phyloP scores from a whole-genome alignment of 176 grass and related monocot species.

The Pharus latifolius region DNA sequence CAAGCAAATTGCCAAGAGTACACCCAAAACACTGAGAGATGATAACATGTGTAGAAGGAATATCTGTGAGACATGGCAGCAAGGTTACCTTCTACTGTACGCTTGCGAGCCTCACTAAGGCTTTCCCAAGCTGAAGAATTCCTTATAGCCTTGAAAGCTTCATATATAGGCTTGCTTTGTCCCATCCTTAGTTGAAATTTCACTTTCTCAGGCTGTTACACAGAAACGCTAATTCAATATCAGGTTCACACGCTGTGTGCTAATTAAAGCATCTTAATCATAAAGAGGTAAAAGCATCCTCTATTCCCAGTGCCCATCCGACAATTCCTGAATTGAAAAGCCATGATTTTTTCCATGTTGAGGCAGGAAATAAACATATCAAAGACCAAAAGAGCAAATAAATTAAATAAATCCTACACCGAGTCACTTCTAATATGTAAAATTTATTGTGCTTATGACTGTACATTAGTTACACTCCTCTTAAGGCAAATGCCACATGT shows the following conservation, averaged over 20 bases:
- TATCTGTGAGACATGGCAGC: background rate
- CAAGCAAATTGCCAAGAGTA: background rate
- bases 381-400: too few relatives aligned
- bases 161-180: conserved; percentile 85
- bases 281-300: background rate
- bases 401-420: too few relatives aligned
- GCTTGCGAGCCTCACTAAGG: conserved; percentile 71
- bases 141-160: conserved; percentile 77
- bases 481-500: too few relatives aligned
- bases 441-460: too few relatives aligned
- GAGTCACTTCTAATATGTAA: too few relatives aligned
- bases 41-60: background rate
- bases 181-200: conserved; percentile 78
- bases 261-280: background rate
- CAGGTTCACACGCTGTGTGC: background rate
- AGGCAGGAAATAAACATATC: too few relatives aligned
- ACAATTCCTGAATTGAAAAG: too few relatives aligned
- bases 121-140: conserved; percentile 60
- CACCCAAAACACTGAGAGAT: background rate
- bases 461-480: too few relatives aligned
- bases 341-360: too few relatives aligned
- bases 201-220: conserved; percentile 83
- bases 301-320: background rate
- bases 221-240: background rate
- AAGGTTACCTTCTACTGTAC: conserved; percentile 70